Conservation (phyloP, 176 grass and related monocot species). For the Aechmea fasciata region DNA sequence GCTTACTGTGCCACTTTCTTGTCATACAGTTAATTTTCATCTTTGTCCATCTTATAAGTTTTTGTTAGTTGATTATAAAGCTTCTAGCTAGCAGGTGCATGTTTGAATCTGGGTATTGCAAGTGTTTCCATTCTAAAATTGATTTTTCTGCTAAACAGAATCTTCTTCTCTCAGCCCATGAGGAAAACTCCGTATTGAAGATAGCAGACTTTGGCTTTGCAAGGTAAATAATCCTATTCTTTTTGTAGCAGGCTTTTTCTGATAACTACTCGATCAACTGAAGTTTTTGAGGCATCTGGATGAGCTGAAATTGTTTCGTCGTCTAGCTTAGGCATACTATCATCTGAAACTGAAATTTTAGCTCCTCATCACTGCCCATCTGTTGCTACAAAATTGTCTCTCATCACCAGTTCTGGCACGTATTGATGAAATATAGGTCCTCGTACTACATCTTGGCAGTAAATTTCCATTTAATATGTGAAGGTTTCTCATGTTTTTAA, state of each 20-base stretch:
- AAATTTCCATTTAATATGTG: too few species aligned
- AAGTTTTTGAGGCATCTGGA: too few species aligned
- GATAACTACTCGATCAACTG: too few species aligned
- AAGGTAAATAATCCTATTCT: conserved; percentile 50
- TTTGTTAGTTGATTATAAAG: background rate
- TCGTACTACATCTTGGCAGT: too few species aligned
- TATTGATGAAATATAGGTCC: too few species aligned
- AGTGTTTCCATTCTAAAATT: conserved; percentile 24
- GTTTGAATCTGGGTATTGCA: background rate
- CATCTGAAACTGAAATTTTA: background rate
- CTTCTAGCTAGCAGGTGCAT: background rate
- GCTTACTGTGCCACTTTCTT: background rate
- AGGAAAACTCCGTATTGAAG: conserved; percentile 70
- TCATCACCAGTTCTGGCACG: too few species aligned
- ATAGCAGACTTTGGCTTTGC: conserved; percentile 99
- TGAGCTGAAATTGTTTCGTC: background rate
- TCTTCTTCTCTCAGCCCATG: conserved; percentile 74
- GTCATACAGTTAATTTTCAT: background rate
- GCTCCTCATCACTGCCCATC: background rate
- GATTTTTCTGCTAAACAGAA: conserved; percentile 56
- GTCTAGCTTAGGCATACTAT: background rate
- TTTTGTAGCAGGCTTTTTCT: conserved; percentile 30
- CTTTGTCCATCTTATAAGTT: background rate
- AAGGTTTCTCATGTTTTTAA: background rate
- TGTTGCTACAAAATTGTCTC: too few species aligned